phyloP scores from a whole-genome alignment of 2,329 filamentous ascomycete species.

The Ophiosphaerella korrae region DNA sequence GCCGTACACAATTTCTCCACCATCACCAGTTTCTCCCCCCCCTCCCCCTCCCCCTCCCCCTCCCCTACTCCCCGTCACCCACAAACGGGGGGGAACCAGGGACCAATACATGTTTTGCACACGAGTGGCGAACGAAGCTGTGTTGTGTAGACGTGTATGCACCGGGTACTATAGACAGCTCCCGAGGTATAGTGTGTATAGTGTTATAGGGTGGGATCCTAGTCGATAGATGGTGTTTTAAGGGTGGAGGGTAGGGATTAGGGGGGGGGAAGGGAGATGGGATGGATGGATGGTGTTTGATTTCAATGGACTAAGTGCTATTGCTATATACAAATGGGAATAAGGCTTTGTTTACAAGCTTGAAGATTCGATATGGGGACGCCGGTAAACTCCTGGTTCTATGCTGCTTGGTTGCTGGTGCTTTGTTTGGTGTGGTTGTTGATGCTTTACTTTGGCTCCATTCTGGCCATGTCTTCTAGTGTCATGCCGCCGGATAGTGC shows the following conservation, averaged over 20 bases:
- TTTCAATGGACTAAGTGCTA: neutral
- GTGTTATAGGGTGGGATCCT: conserved; percentile 5
- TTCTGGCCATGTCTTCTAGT: conserved; percentile 3
- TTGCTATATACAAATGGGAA: neutral
- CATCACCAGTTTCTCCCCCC: neutral
- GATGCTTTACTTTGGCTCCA: neutral
- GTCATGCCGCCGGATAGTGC: conserved; percentile 19
- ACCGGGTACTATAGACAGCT: conserved; percentile 8
- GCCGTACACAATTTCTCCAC: neutral
- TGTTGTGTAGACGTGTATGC: neutral
- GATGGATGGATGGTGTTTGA: neutral
- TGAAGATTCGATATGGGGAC: neutral
- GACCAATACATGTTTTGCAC: neutral
- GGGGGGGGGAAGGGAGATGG: neutral
- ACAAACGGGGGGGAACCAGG: too few relatives aligned
- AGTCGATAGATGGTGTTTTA: neutral
- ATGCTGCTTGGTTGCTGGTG: neutral
- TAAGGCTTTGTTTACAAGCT: neutral
- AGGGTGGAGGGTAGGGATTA: neutral
- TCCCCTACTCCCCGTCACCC: too few relatives aligned
- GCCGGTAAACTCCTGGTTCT: neutral
- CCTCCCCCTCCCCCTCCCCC: too few relatives aligned
- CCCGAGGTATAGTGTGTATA: conserved; percentile 1
- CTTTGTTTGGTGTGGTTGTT: neutral
- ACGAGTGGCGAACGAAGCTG: neutral